Evolutionary conservation across 345 rosid genomes (phyloP).

Genomic region (Citrus medica): DNA sequence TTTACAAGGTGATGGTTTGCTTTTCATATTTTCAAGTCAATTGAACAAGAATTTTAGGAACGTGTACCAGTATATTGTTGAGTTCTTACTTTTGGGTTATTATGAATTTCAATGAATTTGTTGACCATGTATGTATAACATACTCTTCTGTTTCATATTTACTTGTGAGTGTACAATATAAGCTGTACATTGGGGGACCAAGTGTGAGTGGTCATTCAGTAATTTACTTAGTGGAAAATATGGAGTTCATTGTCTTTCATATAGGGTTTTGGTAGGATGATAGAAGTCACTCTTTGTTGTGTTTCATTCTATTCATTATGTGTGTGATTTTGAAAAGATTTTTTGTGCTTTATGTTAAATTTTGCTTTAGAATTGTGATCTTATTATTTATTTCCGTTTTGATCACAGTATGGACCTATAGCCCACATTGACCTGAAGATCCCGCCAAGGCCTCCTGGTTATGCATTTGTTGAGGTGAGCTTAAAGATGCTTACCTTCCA

Average conservation of each 20-base stretch:
- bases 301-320: neutral
- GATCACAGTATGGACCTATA: constrained; percentile 83
- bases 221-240: neutral
- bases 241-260: neutral
- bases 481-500: neutral
- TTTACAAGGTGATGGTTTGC: constrained; percentile 59
- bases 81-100: neutral
- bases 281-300: neutral
- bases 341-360: neutral
- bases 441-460: constrained; percentile 99
- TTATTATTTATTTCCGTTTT: neutral
- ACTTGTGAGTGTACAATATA: neutral
- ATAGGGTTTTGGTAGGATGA: neutral
- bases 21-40: neutral
- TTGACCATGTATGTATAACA: neutral
- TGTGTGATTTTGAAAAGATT: neutral
- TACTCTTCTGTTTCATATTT: neutral
- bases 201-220: neutral
- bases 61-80: neutral
- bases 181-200: neutral
- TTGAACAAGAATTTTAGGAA: neutral
- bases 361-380: neutral
- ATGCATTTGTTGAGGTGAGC: constrained; percentile 95
- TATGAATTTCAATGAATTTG: neutral
- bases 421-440: constrained; percentile 87